Evolutionary conservation across 2,329 filamentous ascomycete genomes (phyloP).

Genomic region (Neonectria magnoliae): DNA sequence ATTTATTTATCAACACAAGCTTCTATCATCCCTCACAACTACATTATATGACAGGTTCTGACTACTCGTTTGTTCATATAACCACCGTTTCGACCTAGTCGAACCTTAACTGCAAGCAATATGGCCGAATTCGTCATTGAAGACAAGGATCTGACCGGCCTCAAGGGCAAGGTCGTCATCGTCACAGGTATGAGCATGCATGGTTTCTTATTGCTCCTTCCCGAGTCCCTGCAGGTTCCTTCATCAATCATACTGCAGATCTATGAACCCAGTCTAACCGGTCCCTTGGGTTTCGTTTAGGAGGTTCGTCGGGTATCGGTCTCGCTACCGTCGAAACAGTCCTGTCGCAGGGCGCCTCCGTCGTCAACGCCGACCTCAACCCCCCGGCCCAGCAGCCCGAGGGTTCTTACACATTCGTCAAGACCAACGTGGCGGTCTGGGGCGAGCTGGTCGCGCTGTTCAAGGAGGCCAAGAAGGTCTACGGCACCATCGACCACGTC

Average conservation of each 20-base stretch:
- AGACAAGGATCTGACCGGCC: constrained; percentile 52
- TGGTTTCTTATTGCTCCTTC: neutral
- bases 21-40: neutral
- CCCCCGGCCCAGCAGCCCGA: constrained; percentile 45
- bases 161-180: constrained; percentile 62
- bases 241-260: neutral
- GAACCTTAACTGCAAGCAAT: constrained; percentile 12
- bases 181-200: constrained; percentile 57
- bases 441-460: constrained; percentile 61
- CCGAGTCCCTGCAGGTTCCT: neutral
- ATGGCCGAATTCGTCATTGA: constrained; percentile 59
- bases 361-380: constrained; percentile 65
- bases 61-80: neutral
- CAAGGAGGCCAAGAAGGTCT: constrained; percentile 62
- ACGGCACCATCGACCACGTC: constrained; percentile 81
- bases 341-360: constrained; percentile 62
- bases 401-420: constrained; percentile 48
- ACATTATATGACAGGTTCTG: neutral
- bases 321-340: constrained; percentile 64
- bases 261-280: neutral
- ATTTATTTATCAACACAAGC: neutral
- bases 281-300: constrained; percentile 36
- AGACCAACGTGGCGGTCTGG: constrained; percentile 62
- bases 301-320: constrained; percentile 69
- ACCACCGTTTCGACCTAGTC: neutral